Evolutionary conservation across 2,329 filamentous ascomycete species (phyloP).

Genomic region (Cladorrhinum sp.): DNA sequence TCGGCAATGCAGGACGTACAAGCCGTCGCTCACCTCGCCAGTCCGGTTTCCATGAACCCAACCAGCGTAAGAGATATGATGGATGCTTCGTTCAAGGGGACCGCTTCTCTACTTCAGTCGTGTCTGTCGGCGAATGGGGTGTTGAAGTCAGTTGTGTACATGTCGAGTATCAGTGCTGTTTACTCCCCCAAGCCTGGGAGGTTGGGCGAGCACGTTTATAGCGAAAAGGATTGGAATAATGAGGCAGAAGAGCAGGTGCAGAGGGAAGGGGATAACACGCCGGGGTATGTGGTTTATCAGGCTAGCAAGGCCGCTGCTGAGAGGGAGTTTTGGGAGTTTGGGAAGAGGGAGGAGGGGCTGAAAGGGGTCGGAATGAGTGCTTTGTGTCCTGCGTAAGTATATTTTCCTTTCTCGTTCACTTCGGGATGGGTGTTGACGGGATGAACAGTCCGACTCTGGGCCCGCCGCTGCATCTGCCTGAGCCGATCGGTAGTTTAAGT

Average conservation of each 20-base stretch:
- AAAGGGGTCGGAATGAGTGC: conserved; percentile 14
- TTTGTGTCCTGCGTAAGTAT: conserved; percentile 17
- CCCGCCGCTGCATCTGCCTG: conserved; percentile 20
- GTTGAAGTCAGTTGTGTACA: conserved; percentile 16
- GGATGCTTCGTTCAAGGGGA: conserved; percentile 21
- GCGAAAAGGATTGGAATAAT: conserved; percentile 21
- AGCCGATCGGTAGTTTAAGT: conserved; percentile 16
- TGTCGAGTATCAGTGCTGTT: conserved; percentile 22
- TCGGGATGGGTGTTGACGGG: not conserved
- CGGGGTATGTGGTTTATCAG: conserved; percentile 19
- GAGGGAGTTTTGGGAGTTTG: conserved; percentile 17
- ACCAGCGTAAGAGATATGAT: conserved; percentile 17
- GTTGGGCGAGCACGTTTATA: conserved; percentile 11
- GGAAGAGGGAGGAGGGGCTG: not conserved
- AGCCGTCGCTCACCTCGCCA: conserved; percentile 19
- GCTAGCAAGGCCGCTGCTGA: conserved; percentile 21
- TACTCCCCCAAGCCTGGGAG: conserved; percentile 10
- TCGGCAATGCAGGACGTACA: conserved; percentile 16
- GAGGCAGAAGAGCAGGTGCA: conserved; percentile 16
- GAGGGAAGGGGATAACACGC: conserved; percentile 5
- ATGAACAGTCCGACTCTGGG: conserved; percentile 16
- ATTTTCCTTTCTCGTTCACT: not conserved
- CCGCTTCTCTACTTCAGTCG: conserved; percentile 15
- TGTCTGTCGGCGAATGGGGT: not conserved
- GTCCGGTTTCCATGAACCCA: conserved; percentile 19